A percentile compares a stretch with the other conserved stretches of the same genome.
These are phyloP conservation scores for Epipyxis sp. DNA, from an alignment of 108 stramenopile species.

Conservation along the genomic window DNA sequence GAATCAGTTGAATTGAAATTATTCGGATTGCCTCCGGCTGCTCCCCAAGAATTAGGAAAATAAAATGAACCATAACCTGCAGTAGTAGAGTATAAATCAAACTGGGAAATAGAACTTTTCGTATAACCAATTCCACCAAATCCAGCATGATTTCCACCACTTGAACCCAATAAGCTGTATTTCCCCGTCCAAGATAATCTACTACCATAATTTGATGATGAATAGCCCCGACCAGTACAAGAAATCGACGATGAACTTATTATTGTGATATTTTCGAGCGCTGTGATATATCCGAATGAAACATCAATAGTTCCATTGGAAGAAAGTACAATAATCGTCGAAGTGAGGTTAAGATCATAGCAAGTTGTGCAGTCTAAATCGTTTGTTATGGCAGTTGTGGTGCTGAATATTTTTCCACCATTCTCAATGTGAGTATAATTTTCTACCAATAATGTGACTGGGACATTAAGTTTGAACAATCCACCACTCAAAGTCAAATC, in stretches of 20 bases:
- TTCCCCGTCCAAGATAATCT: background rate
- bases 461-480: background rate
- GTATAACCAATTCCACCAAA: conserved; percentile 1
- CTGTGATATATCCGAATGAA: background rate
- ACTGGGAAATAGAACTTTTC: conserved; percentile 11
- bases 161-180: conserved; percentile 16
- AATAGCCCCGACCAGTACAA: conserved; percentile 17
- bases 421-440: background rate
- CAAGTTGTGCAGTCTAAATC: background rate
- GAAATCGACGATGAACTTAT: background rate
- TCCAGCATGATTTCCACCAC: conserved; percentile 16
- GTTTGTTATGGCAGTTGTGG: background rate
- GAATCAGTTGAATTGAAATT: background rate
- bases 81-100: too few species aligned
- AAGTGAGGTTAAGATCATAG: conserved; percentile 20
- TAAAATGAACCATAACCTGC: background rate
- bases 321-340: background rate
- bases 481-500: too few species aligned
- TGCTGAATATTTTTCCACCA: background rate
- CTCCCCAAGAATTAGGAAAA: background rate
- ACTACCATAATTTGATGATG: background rate
- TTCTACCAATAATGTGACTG: background rate
- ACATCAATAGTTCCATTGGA: background rate
- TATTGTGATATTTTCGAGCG: background rate
- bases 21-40: background rate